Conservation (phyloP, 148 eudicot genomes). For the Vaccinium darrowii region DNA sequence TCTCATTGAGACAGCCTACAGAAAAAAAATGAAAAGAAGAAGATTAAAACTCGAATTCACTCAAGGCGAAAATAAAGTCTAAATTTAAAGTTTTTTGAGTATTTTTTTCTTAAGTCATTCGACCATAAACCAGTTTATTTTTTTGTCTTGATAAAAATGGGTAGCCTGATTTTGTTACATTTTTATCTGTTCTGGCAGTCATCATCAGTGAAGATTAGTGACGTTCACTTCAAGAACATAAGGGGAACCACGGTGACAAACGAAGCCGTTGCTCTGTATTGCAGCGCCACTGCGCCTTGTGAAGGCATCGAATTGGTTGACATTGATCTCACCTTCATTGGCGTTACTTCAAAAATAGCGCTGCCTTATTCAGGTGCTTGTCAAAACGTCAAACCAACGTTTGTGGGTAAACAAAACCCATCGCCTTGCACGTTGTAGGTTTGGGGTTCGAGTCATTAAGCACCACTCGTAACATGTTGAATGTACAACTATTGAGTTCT, state of each 20-base stretch:
- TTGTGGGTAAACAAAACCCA: slow-evolving; percentile 34
- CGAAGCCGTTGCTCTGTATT: slow-evolving; percentile 28
- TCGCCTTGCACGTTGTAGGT: slow-evolving; percentile 12
- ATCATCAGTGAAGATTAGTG: slow-evolving; percentile 47
- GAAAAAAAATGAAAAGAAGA: too few species aligned
- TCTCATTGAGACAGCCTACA: too few species aligned
- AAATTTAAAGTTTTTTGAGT: too few species aligned
- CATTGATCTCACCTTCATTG: slow-evolving; percentile 27
- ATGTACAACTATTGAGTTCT: background rate
- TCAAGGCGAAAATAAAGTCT: too few species aligned
- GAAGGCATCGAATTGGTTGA: slow-evolving; percentile 46
- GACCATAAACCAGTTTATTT: too few species aligned
- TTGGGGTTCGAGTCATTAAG: background rate
- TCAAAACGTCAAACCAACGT: slow-evolving; percentile 34
- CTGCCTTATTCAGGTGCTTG: slow-evolving; percentile 25
- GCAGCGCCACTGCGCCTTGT: slow-evolving; percentile 58
- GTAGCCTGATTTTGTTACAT: background rate
- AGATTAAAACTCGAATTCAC: too few species aligned
- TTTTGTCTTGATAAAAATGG: background rate
- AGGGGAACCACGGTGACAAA: slow-evolving; percentile 42
- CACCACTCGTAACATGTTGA: background rate
- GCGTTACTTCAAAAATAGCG: background rate
- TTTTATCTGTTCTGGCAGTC: slow-evolving; percentile 8
- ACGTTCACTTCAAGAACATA: slow-evolving; percentile 57
- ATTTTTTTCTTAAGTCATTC: too few species aligned